Conservation (phyloP, 441 rosid species). For the Jatropha podagrica region DNA sequence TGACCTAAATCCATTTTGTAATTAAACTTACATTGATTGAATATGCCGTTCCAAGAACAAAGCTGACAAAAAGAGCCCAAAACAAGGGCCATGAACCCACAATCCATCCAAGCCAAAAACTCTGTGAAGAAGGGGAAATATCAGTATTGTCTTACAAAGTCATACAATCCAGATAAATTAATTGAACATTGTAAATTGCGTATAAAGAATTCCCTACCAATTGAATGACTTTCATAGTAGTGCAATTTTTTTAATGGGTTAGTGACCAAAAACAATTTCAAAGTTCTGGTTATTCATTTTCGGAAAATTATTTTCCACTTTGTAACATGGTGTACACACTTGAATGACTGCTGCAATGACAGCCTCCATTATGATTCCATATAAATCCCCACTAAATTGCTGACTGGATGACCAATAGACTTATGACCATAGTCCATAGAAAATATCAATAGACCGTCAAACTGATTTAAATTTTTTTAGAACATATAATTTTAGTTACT, state of each 20-base stretch:
- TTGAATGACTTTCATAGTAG: background rate
- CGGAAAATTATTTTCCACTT: background rate
- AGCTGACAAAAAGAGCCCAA: slow-evolving; percentile 93
- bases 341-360: background rate
- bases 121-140: slow-evolving; percentile 41
- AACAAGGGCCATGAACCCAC: slow-evolving; percentile 94
- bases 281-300: background rate
- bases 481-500: too few relatives aligned
- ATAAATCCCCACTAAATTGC: background rate
- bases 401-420: background rate
- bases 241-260: background rate
- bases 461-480: background rate
- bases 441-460: background rate
- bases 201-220: background rate
- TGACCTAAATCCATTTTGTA: background rate
- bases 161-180: background rate
- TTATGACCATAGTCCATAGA: too few relatives aligned
- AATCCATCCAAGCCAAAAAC: slow-evolving; percentile 90
- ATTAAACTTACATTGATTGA: slow-evolving; percentile 78
- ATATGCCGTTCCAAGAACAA: slow-evolving; percentile 91
- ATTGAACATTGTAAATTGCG: background rate
- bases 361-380: background rate
- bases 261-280: background rate
- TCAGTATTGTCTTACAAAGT: slow-evolving; percentile 1
- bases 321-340: background rate